phyloP scores from a whole-genome alignment of 371 early-diverging fungal species.

The Mortierella sp. region DNA sequence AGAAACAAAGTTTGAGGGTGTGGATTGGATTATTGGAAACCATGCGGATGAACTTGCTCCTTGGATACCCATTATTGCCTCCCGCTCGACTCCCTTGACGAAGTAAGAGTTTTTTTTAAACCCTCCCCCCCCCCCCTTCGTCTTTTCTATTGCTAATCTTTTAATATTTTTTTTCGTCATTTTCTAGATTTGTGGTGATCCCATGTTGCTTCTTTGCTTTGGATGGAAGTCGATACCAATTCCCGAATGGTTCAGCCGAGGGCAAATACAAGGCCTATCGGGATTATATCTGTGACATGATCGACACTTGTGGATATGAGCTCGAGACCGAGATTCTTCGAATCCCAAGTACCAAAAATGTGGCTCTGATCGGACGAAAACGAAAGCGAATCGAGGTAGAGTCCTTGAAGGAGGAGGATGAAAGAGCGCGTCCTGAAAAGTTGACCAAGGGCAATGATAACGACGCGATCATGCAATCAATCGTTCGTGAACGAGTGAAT shows the following conservation, averaged over 20 bases:
- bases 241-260: conserved; percentile 57
- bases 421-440: conserved; percentile 4
- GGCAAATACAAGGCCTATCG: conserved; percentile 82
- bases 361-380: conserved; percentile 74
- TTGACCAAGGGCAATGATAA: too few species aligned
- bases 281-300: conserved; percentile 68
- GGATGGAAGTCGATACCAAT: conserved; percentile 66
- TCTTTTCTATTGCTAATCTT: conserved; percentile 17
- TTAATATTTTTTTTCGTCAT: not conserved
- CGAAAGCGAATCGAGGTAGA: conserved; percentile 32
- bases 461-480: too few species aligned
- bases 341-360: conserved; percentile 92
- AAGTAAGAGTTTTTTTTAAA: conserved; percentile 55
- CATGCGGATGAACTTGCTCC: conserved; percentile 92
- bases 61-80: conserved; percentile 87
- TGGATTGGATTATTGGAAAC: conserved; percentile 90
- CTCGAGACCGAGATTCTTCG: conserved; percentile 78
- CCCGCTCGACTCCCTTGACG: conserved; percentile 65
- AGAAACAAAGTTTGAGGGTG: conserved; percentile 56
- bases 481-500: conserved; percentile 34
- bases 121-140: too few species aligned
- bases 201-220: conserved; percentile 87
- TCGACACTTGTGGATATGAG: conserved; percentile 67
- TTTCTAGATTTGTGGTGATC: conserved; percentile 74
- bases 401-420: conserved; percentile 10